Base-by-base conservation (phyloP, 2,329 filamentous ascomycete species). In the Monascus ruber region DNA sequence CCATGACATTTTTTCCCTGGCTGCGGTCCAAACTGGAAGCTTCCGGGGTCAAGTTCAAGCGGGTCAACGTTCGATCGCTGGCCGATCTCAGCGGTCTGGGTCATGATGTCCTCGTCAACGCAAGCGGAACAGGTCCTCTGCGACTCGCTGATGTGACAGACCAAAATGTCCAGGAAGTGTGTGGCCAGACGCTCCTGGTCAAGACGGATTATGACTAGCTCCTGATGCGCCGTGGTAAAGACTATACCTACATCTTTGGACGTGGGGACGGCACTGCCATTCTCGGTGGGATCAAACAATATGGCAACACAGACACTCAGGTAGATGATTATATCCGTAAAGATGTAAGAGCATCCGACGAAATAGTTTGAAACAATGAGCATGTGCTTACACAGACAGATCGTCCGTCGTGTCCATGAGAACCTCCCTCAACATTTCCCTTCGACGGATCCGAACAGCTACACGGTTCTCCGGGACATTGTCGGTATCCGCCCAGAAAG, bases 31-130 rank as follows among this genome's bases (percentile, higher is more conserved):
- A 37, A 26, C 38, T 54, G 5, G 48, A 53, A 34, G 38, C 6
- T 4, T 27, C 34, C 2, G 51, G 50, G 7, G 53, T 56, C 7
- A 38, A 27, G n/a, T 56, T 56, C 39, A 40, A 45, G n/a, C 34
- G 49, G 6, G 33, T 36, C 6, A 34, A 40, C 26, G 28, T 56
- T 9, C 35, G 31, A 4, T 43, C 50, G 1, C 40, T 55, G 2
- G 41, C 44, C 5, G 51, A 56, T 3, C 36, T 47, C 1, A 43
- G 40, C 26, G 35, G 37, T 5, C 33, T 45, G 6, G 49, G 44
- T 9, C 49, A 54, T 29, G 51, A 55, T 31, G 42, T 54, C 9
- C 41, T 56, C 7, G 39, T 55, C 38, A 55, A 56, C 32, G 53
- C 53, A 10, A 48, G 46, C 24, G 45, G 48, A 3, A 34, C 38